A percentile compares a stretch with the other conserved stretches of the same genome.
These are phyloP conservation scores for Penicillium sp. DNA, from an alignment of 2,329 filamentous ascomycete species.

Conservation along the genomic window DNA sequence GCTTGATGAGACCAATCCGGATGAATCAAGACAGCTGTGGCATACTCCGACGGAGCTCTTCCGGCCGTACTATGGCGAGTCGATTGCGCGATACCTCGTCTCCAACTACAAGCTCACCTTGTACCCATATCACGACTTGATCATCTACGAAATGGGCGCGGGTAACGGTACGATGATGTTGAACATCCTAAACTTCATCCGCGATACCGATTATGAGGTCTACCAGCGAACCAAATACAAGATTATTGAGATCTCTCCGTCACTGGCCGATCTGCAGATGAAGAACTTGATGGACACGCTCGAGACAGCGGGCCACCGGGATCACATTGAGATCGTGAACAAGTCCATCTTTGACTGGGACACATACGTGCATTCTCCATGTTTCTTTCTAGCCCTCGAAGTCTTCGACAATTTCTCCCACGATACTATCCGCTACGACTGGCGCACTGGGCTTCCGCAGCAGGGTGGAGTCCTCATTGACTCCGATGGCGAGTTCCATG, in stretches of 20 bases:
- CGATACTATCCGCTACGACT: constrained; percentile 90
- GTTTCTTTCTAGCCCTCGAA: constrained; percentile 97
- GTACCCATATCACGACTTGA: constrained; percentile 94
- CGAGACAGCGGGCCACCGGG: constrained; percentile 73
- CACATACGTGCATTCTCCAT: constrained; percentile 83
- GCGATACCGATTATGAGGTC: constrained; percentile 83
- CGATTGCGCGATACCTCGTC: constrained; percentile 93
- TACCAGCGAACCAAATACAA: constrained; percentile 92
- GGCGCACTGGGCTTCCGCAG: constrained; percentile 76
- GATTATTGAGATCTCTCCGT: constrained; percentile 91
- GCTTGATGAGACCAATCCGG: constrained; percentile 72
- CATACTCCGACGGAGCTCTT: constrained; percentile 98
- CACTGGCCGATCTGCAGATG: constrained; percentile 77
- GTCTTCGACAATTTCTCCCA: constrained; percentile 99
- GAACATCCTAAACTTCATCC: constrained; percentile 96
- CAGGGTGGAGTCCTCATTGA: constrained; percentile 91
- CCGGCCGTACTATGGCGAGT: constrained; percentile 93
- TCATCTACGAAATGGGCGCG: constrained; percentile 98
- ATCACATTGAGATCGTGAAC: constrained; percentile 93
- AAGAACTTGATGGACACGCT: constrained; percentile 70
- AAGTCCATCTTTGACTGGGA: constrained; percentile 94
- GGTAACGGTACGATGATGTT: constrained; percentile 97
- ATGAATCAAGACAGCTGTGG: constrained; percentile 89
- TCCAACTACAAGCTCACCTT: constrained; percentile 93
- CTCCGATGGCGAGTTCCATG: constrained; percentile 83